Conservation (phyloP, 2,329 filamentous ascomycete species). For the Fusarium chuoi region DNA sequence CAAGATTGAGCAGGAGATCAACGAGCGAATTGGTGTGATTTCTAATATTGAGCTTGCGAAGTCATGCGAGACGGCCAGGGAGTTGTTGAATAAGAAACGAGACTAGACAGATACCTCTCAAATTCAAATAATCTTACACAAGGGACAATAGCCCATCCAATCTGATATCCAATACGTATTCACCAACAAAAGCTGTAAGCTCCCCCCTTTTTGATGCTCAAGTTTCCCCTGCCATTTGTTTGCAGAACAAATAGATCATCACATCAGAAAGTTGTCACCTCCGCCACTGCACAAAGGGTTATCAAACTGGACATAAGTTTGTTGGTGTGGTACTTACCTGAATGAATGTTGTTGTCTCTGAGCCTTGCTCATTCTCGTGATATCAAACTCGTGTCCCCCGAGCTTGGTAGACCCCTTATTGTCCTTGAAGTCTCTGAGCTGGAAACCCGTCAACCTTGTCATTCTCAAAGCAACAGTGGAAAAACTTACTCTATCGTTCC, state of each 20-base stretch:
- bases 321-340: too few species aligned
- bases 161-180: neutral
- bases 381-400: slow-evolving; percentile 13
- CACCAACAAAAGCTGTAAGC: too few species aligned
- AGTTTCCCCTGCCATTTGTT: too few species aligned
- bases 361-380: neutral
- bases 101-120: neutral
- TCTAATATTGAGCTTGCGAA: slow-evolving; percentile 18
- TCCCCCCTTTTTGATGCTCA: too few species aligned
- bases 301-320: too few species aligned
- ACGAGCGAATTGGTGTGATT: slow-evolving; percentile 22
- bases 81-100: neutral
- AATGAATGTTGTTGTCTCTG: neutral
- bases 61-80: slow-evolving; percentile 6
- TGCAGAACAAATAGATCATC: too few species aligned
- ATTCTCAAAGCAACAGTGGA: accelerated
- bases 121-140: neutral
- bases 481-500: neutral
- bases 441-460: neutral
- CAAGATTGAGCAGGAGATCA: slow-evolving; percentile 34
- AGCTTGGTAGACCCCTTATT: neutral
- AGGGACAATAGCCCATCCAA: neutral
- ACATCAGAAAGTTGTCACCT: too few species aligned
- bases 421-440: neutral
- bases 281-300: too few species aligned